A percentile compares a stretch with the other conserved stretches of the same genome.
Conservation (phyloP, 1,139 yeast genomes). For the Zhuliangozyma blackwelliae region DNA sequence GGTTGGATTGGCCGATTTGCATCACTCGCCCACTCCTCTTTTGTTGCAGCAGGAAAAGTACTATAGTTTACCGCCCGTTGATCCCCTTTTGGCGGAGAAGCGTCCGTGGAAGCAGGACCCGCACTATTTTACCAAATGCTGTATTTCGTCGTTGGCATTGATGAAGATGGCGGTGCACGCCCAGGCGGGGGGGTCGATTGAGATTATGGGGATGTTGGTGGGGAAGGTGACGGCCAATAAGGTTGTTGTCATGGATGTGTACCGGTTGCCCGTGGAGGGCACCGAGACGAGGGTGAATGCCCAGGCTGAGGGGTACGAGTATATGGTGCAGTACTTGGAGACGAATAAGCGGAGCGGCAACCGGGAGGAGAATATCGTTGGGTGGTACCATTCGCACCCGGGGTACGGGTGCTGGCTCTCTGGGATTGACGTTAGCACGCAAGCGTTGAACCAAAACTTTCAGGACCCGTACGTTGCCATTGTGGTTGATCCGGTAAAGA, state of each 20-base stretch:
- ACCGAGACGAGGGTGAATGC: slow-evolving; percentile 96
- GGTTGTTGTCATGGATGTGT: slow-evolving; percentile 76
- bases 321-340: slow-evolving; percentile 80
- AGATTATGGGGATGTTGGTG: slow-evolving; percentile 91
- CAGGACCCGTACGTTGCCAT: slow-evolving; percentile 91
- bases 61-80: slow-evolving; percentile 11
- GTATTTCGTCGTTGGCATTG: slow-evolving; percentile 71
- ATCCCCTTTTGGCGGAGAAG: slow-evolving; percentile 9
- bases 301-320: slow-evolving; percentile 88
- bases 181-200: slow-evolving; percentile 80
- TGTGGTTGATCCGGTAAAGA: slow-evolving; percentile 80
- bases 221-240: slow-evolving; percentile 62
- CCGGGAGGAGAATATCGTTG: slow-evolving; percentile 64
- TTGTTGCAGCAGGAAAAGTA: slow-evolving; percentile 1
- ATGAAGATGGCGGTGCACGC: slow-evolving; percentile 83
- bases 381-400: slow-evolving; percentile 97
- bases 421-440: slow-evolving; percentile 88
- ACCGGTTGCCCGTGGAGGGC: slow-evolving; percentile 89
- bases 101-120: slow-evolving; percentile 46
- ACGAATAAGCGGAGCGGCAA: slow-evolving; percentile 35
- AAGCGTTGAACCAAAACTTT: slow-evolving; percentile 74
- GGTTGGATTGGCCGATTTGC: slow-evolving; percentile 2
- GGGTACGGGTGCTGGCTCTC: slow-evolving; percentile 95
- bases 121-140: slow-evolving; percentile 61
- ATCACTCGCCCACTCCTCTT: not conserved